Evolutionary conservation across 129 eudicot genomes (phyloP).

Genomic region (carrot (Daucus carota)): DH1_v3.0 NC_030389.2:32514501-32515000

Average conservation of each 20-base stretch:
- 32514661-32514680: constrained; percentile 9
- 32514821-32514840: constrained; percentile 70
- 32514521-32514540: constrained; percentile 5
- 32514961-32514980: constrained; percentile 99
- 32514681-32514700: constrained; percentile 33
- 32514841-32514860: constrained; percentile 82
- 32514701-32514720: constrained; percentile 80
- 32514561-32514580: constrained; percentile 40
- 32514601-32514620: constrained; percentile 19
- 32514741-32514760: constrained; percentile 60
- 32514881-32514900: constrained; percentile 84
- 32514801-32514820: constrained; percentile 33
- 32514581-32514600: constrained; percentile 47
- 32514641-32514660: background rate
- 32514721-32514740: constrained; percentile 65
- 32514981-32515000: constrained; percentile 64
- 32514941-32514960: constrained; percentile 94
- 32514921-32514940: constrained; percentile 53
- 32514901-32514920: constrained; percentile 65
- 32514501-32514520: background rate
- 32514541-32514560: constrained; percentile 8
- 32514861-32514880: constrained; percentile 88
- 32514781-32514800: constrained; percentile 24
- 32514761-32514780: constrained; percentile 55
- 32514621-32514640: constrained; percentile 20